Evolutionary conservation across 345 rosid species (phyloP), one percentile per base, ranked within the genome.

Genomic region (Acer negundo): DNA sequence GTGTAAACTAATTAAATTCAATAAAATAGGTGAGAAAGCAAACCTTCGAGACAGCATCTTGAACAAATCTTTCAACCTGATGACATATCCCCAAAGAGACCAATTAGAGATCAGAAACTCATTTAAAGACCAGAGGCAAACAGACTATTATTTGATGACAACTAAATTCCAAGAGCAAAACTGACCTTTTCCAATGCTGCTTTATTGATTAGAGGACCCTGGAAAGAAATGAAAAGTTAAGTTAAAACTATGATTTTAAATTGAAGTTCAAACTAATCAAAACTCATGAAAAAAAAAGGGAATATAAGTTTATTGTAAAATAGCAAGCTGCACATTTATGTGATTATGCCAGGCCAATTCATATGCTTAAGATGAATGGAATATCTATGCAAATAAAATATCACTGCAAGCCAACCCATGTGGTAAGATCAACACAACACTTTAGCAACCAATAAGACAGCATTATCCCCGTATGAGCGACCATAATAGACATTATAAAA

Each of bases 161-260:
- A 62, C 28, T 22, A 67, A 40, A 9, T 64, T 12, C 17, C 40
- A 56, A 67, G 78, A 64, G 78, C 31, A 82, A 78, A 67, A 24
- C 82, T 59, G 73, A 94, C 98, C 98, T 96, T 96, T 55, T 92
- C 81, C 51, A 96, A 75, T 61, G 95, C 98, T 82, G 97, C 94
- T 85, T 91, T 95, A 85, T 94, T 96, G 78, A 96, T 96, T 77
- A 96, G 90, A 40, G 98, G 98, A 75, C 99, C 99, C 99, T 96
- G 91, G 64, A 44, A 76, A 28, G 72, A 8, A 79, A 82, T 20
- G 13, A 55, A 82, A 12, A 38, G 66, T 72, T 38, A 20, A 58
- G 28, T 68, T n/a, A 40, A 67, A 69, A 63, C 3, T 75, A 62
- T 72, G 38, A 69, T 62, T 51, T 64, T 46, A 53, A 12, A 74